These are phyloP conservation scores for Pleurotus eryngii DNA, from an alignment of 768 basidiomycete species.

Conservation along the genomic window DNA sequence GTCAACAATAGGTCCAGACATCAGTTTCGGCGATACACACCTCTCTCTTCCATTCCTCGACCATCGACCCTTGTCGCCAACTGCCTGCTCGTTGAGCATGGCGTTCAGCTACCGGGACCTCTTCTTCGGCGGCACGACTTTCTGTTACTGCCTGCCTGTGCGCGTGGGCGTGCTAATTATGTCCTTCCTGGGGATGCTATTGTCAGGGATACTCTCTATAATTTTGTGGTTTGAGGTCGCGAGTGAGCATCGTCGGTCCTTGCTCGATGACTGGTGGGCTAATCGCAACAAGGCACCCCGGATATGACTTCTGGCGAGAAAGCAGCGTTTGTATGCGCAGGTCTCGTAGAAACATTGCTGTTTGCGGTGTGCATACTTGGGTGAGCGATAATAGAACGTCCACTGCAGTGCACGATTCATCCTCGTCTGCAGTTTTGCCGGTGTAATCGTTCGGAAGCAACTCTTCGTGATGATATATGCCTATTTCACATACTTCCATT, in stretches of 20 bases:
- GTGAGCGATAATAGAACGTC: slow-evolving; percentile 28
- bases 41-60: no score
- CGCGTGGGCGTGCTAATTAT: slow-evolving; percentile 57
- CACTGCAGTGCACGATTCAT: background rate
- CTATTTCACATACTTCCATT: slow-evolving; percentile 55
- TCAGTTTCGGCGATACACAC: no score
- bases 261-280: background rate
- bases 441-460: slow-evolving; percentile 62
- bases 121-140: slow-evolving; percentile 48
- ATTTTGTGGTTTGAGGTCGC: slow-evolving; percentile 61
- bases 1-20: no score
- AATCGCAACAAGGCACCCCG: slow-evolving; percentile 25
- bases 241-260: slow-evolving; percentile 34
- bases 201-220: slow-evolving; percentile 51
- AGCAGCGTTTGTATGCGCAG: slow-evolving; percentile 46
- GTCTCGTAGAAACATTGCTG: slow-evolving; percentile 50
- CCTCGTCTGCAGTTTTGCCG: slow-evolving; percentile 45
- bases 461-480: slow-evolving; percentile 54
- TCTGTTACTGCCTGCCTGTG: slow-evolving; percentile 64
- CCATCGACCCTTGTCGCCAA: no score
- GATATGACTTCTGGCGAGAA: slow-evolving; percentile 31
- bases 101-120: slow-evolving; percentile 40
- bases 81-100: slow-evolving; percentile 23
- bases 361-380: slow-evolving; percentile 54
- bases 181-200: slow-evolving; percentile 48